Base-by-base conservation (phyloP, 2,329 filamentous ascomycete genomes). In the Pezicula radicicola region DNA sequence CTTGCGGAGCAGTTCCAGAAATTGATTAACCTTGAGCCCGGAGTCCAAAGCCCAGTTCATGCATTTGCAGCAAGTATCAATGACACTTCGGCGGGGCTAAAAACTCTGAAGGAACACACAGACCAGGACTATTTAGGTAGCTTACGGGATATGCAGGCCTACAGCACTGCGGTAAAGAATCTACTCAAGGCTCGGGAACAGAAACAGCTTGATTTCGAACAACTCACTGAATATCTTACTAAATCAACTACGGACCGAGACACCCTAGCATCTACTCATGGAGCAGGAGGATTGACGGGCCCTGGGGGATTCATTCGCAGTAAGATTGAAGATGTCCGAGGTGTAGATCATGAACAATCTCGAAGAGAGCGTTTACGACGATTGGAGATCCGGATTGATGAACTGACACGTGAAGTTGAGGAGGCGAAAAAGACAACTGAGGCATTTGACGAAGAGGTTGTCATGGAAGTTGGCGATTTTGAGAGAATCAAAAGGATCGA, bases 201-300 rank as follows among this genome's bases (percentile, higher is more conserved):
- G 74, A 99, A 99, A 69, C 94, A 99, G 69, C 87, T 99, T 52
- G 94, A 99, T 73, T 96, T 93, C 65, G 94, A 99, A 72, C 92
- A 91, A 59, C 79, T 99, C 33, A 96, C 91, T 27, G 93, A 97
- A 68, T 97, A 97, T 70, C 88, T 97, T 49, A 89, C 89, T 73
- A 96, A 96, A 69, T 91, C 90, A 1, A 91, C 90, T 3, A 75
- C 84, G 3, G 94, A 99, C 70, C 87, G 92, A 45, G 94, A 99
- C 70, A 77, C 58, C 4, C 55, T 69, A 16, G 77, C 79, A 8
- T 83, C 84, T 0, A 83, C 85, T 10, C 84, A 87, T 56, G 79
- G 80, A 39, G 71, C 74, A 43, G 75, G 78, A 5, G 81, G 83
- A 46, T 76, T 89, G 58, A 84, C 85, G 6, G 91, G 91, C 1